A percentile compares a stretch with the other conserved stretches of the same genome.
Evolutionary conservation across 2,329 filamentous ascomycete genomes (phyloP).

Genomic region (Sphaerulina musiva): DNA sequence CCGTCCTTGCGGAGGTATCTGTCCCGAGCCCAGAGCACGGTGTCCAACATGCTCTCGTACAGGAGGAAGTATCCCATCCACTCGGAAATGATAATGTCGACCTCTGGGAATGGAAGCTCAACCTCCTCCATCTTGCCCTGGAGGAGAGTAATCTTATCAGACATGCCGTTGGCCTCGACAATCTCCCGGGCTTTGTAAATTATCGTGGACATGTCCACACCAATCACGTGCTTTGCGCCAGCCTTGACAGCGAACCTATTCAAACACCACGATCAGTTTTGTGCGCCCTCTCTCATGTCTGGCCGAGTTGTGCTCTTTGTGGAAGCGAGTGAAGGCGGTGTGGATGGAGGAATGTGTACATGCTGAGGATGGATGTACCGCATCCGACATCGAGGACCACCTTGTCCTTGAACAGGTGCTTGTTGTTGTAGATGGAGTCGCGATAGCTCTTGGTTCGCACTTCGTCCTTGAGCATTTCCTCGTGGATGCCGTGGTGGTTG

Average conservation of each 20-base stretch:
- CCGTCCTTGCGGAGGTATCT: constrained; percentile 79
- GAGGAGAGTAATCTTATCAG: constrained; percentile 91
- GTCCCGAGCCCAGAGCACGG: constrained; percentile 92
- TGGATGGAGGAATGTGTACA: constrained; percentile 54
- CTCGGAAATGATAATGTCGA: constrained; percentile 99
- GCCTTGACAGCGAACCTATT: constrained; percentile 90
- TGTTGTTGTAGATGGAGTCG: constrained; percentile 95
- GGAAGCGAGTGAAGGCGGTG: not conserved
- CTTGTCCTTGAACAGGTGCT: constrained; percentile 86
- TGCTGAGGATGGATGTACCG: constrained; percentile 95
- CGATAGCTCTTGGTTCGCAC: constrained; percentile 95
- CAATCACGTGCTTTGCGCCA: constrained; percentile 96
- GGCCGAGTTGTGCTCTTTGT: not conserved
- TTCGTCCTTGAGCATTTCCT: constrained; percentile 93
- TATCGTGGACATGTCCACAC: constrained; percentile 99
- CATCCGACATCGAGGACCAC: constrained; percentile 95
- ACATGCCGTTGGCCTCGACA: constrained; percentile 82
- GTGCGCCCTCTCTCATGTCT: not conserved
- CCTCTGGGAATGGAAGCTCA: constrained; percentile 82
- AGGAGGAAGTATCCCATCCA: constrained; percentile 99
- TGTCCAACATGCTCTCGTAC: constrained; percentile 99
- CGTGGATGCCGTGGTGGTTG: constrained; percentile 97
- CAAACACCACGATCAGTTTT: constrained; percentile 10
- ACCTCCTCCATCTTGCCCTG: constrained; percentile 99
- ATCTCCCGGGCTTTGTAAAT: constrained; percentile 98